A percentile compares a stretch with the other conserved stretches of the same genome.
phyloP scores from a whole-genome alignment of 768 basidiomycete genomes.

The Butyriboletus loyo region DNA sequence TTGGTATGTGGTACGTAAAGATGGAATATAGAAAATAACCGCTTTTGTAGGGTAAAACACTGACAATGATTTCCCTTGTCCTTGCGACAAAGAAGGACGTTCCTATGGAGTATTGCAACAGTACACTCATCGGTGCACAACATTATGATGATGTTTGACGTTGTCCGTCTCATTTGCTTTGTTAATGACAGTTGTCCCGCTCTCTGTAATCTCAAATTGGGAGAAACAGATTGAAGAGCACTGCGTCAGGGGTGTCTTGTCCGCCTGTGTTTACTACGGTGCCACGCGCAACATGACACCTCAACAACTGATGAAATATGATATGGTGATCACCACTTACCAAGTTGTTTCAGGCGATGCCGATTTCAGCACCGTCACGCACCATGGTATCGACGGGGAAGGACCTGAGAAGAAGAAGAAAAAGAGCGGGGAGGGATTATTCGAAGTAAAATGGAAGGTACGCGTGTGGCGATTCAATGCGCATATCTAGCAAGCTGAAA shows the following conservation, averaged over 20 bases:
- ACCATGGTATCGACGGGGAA: slow-evolving; percentile 14
- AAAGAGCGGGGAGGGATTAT: slow-evolving; percentile 55
- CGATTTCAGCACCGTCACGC: slow-evolving; percentile 19
- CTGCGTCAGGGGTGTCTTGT: slow-evolving; percentile 50
- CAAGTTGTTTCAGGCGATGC: slow-evolving; percentile 63
- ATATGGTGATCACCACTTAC: slow-evolving; percentile 84
- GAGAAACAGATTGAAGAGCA: slow-evolving; percentile 82
- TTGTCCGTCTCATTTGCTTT: neutral
- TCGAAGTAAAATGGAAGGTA: slow-evolving; percentile 81
- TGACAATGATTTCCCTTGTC: slow-evolving; percentile 82
- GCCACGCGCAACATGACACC: slow-evolving; percentile 56
- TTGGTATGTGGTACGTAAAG: slow-evolving; percentile 32
- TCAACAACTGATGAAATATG: slow-evolving; percentile 59
- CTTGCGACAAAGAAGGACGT: slow-evolving; percentile 71
- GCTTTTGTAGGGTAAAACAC: slow-evolving; percentile 73
- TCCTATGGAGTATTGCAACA: slow-evolving; percentile 51
- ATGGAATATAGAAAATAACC: slow-evolving; percentile 1
- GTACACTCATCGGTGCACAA: slow-evolving; percentile 74
- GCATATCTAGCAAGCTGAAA: neutral
- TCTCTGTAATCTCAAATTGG: slow-evolving; percentile 87
- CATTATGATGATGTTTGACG: neutral
- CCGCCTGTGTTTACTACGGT: slow-evolving; percentile 69
- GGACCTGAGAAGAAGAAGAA: slow-evolving; percentile 51
- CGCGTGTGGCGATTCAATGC: neutral
- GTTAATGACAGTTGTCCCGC: slow-evolving; percentile 59